Percentiles rank a stretch among this genome's conserved stretches.
These are phyloP conservation scores for Auricularia sp. DNA, from an alignment of 768 basidiomycete species.

Conservation along the genomic window DNA sequence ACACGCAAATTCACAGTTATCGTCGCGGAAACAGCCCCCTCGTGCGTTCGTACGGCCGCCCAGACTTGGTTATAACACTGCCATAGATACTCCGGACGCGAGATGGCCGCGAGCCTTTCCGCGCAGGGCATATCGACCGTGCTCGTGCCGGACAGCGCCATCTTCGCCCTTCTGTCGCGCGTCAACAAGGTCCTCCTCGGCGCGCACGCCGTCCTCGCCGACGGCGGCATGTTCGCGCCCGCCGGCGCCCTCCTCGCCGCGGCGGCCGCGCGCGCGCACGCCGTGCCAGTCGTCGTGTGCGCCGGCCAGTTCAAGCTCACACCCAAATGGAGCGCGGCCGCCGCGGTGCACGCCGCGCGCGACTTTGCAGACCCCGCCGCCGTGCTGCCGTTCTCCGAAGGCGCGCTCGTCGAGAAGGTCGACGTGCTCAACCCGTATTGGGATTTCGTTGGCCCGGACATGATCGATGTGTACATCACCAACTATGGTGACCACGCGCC, in stretches of 20 bases:
- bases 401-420: constrained; percentile 70
- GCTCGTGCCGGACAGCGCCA: constrained; percentile 91
- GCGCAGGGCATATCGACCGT: constrained; percentile 84
- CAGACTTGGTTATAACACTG: constrained; percentile 1
- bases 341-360: constrained; percentile 68
- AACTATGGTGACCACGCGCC: constrained; percentile 97
- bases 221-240: constrained; percentile 90
- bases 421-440: constrained; percentile 95
- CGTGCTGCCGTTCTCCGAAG: constrained; percentile 65
- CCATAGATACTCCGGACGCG: constrained; percentile 45
- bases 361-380: constrained; percentile 67
- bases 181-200: constrained; percentile 95
- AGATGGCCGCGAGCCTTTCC: constrained; percentile 75
- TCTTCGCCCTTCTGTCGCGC: constrained; percentile 92
- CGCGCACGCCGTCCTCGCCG: constrained; percentile 91
- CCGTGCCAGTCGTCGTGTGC: constrained; percentile 86
- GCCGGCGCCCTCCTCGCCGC: constrained; percentile 79
- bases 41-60: constrained; percentile 38
- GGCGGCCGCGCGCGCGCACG: constrained; percentile 78
- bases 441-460: constrained; percentile 87
- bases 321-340: constrained; percentile 76
- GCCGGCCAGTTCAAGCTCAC: constrained; percentile 96
- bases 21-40: constrained; percentile 90
- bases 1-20: constrained; percentile 92
- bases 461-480: constrained; percentile 89